Conservation (phyloP, 2,329 filamentous ascomycete species). For the Penicillium sp. region DNA sequence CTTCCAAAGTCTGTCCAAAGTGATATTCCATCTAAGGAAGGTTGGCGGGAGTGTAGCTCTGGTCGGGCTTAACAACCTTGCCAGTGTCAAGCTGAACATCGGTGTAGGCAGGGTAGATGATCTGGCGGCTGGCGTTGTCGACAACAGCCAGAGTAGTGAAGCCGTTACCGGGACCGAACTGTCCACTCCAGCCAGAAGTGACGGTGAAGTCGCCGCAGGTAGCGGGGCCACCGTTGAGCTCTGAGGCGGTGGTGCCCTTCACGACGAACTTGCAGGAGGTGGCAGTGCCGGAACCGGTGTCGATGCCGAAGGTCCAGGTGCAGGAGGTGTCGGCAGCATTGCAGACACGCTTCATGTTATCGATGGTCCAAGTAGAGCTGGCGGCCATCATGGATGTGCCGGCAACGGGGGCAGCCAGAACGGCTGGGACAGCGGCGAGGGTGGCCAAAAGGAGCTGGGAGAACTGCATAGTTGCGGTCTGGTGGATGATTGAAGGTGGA, state of each 20-base stretch:
- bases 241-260: conserved; percentile 30
- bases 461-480: conserved; percentile 45
- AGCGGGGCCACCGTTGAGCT: conserved; percentile 42
- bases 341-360: conserved; percentile 44
- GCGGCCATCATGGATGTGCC: conserved; percentile 44
- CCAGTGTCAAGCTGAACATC: conserved; percentile 51
- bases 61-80: conserved; percentile 51
- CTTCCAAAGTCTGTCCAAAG: not conserved
- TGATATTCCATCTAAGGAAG: conserved; percentile 19
- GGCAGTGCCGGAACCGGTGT: conserved; percentile 29
- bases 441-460: conserved; percentile 38
- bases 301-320: conserved; percentile 48
- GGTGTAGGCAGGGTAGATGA: conserved; percentile 56
- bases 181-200: conserved; percentile 56
- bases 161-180: conserved; percentile 54
- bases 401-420: conserved; percentile 35
- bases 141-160: conserved; percentile 57
- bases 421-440: conserved; percentile 38
- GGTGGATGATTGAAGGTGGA: not conserved
- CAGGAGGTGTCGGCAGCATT: conserved; percentile 41
- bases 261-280: conserved; percentile 43
- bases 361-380: conserved; percentile 46
- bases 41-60: conserved; percentile 44
- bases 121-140: conserved; percentile 43
- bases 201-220: conserved; percentile 54